Conservation (phyloP, 1,284 basidiomycete genomes). For the Neonothopanus nambi region DNA sequence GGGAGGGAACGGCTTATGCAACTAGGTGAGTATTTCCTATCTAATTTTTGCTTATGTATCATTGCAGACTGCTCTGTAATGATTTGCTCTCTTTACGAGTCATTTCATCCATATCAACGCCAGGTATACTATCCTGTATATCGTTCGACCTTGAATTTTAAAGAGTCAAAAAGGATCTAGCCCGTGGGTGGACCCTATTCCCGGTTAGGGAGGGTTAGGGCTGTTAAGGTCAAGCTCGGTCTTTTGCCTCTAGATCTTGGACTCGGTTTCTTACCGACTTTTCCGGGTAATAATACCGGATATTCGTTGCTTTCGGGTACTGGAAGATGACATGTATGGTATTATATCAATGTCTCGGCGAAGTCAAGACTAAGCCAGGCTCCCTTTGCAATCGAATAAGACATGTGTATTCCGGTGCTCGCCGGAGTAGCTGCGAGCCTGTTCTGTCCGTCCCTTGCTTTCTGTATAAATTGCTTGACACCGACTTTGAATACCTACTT, state of each 20-base stretch:
- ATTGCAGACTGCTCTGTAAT: no score
- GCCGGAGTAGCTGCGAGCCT: constrained; percentile 6
- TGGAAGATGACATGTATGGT: neutral
- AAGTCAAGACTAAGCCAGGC: constrained; percentile 6
- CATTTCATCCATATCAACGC: no score
- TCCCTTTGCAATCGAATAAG: neutral
- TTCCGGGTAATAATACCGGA: neutral
- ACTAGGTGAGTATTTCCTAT: no score
- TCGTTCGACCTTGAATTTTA: no score
- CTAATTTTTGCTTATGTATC: no score
- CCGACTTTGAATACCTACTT: constrained; percentile 26
- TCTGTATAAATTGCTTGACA: constrained; percentile 51
- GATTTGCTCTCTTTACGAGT: no score
- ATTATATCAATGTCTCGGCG: neutral
- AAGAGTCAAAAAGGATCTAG: no score
- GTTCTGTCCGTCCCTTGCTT: constrained; percentile 1
- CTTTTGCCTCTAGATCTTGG: no score
- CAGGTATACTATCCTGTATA: no score
- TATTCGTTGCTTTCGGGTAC: neutral
- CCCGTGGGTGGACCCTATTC: no score
- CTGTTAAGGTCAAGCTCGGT: neutral
- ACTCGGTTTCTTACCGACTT: no score
- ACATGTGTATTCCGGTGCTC: neutral
- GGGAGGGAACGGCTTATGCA: no score
- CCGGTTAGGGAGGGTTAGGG: neutral